Base-by-base conservation (phyloP, 768 basidiomycete genomes). In the Russula earlei region DNA sequence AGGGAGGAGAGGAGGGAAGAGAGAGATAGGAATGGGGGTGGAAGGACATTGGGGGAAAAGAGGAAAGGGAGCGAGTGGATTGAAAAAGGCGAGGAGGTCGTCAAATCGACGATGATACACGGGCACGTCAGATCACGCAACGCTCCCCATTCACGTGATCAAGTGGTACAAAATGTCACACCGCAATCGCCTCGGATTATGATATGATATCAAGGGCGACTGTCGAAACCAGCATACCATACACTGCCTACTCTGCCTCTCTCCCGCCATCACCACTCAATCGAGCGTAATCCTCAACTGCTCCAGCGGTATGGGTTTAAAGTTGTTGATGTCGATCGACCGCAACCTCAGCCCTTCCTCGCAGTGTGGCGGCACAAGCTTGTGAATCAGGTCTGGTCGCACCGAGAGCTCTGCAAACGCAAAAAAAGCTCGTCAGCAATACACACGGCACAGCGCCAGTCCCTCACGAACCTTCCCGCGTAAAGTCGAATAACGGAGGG, bases 241-340 rank as follows among this genome's bases (percentile, higher is more conserved):
- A 55, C 54, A 56, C 25, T 15, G 12, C 29, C 15, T 31, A 34
- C 27, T 20, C 25, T 10, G 4, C 25, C 27, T 1, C 44, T 29
- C 25, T 3, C 44, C 36, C 27, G 40, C 19, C 48, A 43, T 25
- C 33, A 36, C 33, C 33, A 52, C 41, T 62, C 59, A 92, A 72
- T 97, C 93, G 74, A 97, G 80, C 71, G 86, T 83, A 73, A 97
- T 91, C 77, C 85, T 84, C 74, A 97, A 74, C 72, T 96, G 85
- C 69, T 98, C 94, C 71, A 93, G 76, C 71, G 95, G 93, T 86
- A 97, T 95, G 71, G 96, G 96, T 71, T 86, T 87, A 76, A 97
- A 98, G 62, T 81, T 83, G 67, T 94, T 84, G 70, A 97, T 72
- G 69, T 85, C 80, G 74, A 97, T 90, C 46, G 83, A 83, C 72